Base-by-base conservation (phyloP, 495 filamentous ascomycete genomes). In the Collariella sp. region DNA sequence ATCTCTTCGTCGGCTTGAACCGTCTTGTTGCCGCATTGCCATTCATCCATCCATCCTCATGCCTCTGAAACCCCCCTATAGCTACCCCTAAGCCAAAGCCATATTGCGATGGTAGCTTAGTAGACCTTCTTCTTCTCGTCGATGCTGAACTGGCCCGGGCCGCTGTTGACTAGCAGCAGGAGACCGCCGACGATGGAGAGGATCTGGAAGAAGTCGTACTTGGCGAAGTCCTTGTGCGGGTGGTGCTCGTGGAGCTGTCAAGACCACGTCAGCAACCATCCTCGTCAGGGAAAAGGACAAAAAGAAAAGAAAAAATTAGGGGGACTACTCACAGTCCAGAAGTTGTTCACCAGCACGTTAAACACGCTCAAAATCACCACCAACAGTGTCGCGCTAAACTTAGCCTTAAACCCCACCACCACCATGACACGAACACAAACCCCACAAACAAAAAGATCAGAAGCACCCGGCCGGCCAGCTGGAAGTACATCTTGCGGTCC, bases 61-160 rank as follows among this genome's bases (percentile, higher is more conserved):
- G 34, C n/a, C 2, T n/a, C 1, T 7, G 11, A 33, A 15, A 12
- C 45, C 22, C 45, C 31, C 6, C 18, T 34, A n/a, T 15, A 10
- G 16, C 15, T 9, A 23, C n/a, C n/a, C n/a, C n/a, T n/a, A n/a
- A n/a, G n/a, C n/a, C n/a, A n/a, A 13, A 38, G 11, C 35, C 11
- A 38, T 38, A 3, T 38, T n/a, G 15, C 35, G 31, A 46, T n/a
- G 36, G 19, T 18, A 23, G 20, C 39, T 48, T 86, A 98, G 74
- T 98, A 98, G 57, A 98, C 93, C 80, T 98, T 98, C 85, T 98
- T 98, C 85, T 98, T 98, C 81, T 97, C 94, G 70, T 98, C 93
- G 72, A 98, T 89, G 69, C 87, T 94, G 75, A 96, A 85, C 72
- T 95, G 88, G 44, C 93, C 93, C 12, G 93, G 94, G 50, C 93